phyloP scores from a whole-genome alignment of 2,329 filamentous ascomycete species.

The Trichoderma asperellum region DNA sequence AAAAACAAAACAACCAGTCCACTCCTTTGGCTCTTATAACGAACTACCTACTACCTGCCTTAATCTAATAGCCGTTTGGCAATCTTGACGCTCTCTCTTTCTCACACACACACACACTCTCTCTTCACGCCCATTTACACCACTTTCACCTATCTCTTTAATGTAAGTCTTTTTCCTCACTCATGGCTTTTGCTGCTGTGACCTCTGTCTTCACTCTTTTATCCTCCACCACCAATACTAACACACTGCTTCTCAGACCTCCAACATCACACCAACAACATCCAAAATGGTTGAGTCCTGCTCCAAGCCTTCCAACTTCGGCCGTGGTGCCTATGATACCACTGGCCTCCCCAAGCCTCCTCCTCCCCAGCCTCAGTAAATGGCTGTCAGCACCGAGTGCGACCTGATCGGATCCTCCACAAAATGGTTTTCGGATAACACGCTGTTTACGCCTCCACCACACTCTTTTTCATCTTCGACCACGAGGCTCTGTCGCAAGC shows the following conservation, averaged over 20 bases:
- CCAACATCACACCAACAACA: conserved; percentile 25
- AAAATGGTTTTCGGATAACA: background rate
- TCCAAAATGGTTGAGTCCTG: conserved; percentile 45
- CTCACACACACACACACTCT: too few relatives aligned
- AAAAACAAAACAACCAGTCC: background rate
- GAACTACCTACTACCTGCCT: conserved; percentile 8
- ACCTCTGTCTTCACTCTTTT: background rate
- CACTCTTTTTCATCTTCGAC: conserved; percentile 9
- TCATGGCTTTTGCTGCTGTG: background rate
- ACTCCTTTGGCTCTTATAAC: conserved; percentile 25
- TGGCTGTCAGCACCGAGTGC: conserved; percentile 3
- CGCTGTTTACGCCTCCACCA: background rate
- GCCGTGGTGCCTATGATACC: conserved; percentile 57
- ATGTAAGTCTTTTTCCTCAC: background rate
- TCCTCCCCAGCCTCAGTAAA: conserved; percentile 48
- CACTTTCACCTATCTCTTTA: background rate
- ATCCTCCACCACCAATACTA: background rate
- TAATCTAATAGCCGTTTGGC: conserved; percentile 14
- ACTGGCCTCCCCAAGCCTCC: conserved; percentile 55
- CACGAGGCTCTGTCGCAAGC: conserved; percentile 2
- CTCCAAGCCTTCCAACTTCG: conserved; percentile 50
- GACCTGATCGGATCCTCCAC: conserved; percentile 6
- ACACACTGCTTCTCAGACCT: background rate
- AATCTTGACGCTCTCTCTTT: conserved; percentile 15
- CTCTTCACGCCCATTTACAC: conserved; percentile 8